These are phyloP conservation scores for Meyerozyma elateridarum DNA, from an alignment of 1,139 yeast genomes.

Conservation along the genomic window DNA sequence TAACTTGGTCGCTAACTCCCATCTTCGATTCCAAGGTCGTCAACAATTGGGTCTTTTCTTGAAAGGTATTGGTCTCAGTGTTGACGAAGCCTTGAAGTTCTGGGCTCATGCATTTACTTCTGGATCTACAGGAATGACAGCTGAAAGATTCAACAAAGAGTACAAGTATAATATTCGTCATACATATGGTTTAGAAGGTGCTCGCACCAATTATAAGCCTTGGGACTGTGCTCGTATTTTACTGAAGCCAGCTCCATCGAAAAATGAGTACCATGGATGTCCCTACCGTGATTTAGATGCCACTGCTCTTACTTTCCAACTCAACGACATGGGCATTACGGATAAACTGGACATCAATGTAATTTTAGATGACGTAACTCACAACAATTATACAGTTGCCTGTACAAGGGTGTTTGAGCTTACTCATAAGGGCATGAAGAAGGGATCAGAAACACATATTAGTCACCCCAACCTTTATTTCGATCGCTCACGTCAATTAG, in stretches of 20 bases:
- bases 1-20: conserved; percentile 56
- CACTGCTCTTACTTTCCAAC: conserved; percentile 53
- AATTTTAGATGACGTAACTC: conserved; percentile 61
- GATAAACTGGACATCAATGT: conserved; percentile 59
- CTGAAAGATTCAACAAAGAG: conserved; percentile 81
- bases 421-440: conserved; percentile 57
- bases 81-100: conserved; percentile 83
- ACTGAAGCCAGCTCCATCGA: conserved; percentile 65
- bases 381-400: conserved; percentile 74
- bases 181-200: conserved; percentile 88
- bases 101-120: conserved; percentile 75
- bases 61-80: conserved; percentile 81
- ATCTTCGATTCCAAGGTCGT: conserved; percentile 78
- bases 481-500: conserved; percentile 60
- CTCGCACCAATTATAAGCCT: conserved; percentile 78
- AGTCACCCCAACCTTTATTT: conserved; percentile 87
- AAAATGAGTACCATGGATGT: conserved; percentile 83
- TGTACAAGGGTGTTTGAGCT: conserved; percentile 87
- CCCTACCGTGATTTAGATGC: conserved; percentile 76
- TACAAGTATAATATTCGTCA: conserved; percentile 86
- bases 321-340: conserved; percentile 64
- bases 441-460: conserved; percentile 53
- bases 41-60: conserved; percentile 80
- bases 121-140: conserved; percentile 44
- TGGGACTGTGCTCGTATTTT: conserved; percentile 79